A percentile compares a stretch with the other conserved stretches of the same genome.
phyloP scores from a whole-genome alignment of 768 basidiomycete species.

The Tylopilus balloui region DNA sequence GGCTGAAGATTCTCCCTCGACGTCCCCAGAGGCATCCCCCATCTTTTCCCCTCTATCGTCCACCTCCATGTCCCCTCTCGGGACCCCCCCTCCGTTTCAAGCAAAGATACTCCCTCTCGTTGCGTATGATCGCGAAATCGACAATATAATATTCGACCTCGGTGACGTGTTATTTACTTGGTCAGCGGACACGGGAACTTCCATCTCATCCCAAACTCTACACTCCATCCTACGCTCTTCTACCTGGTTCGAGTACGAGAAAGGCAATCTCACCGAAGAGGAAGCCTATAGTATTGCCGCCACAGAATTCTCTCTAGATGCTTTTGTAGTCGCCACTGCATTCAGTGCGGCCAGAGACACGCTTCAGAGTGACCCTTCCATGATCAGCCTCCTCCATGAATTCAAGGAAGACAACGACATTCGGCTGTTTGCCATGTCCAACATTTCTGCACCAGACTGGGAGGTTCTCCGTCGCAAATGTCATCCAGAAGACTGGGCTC shows the following conservation, averaged over 20 bases:
- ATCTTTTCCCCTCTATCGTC: background rate
- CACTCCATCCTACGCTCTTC: conserved; percentile 13
- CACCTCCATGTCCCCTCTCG: conserved; percentile 1
- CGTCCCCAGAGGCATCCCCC: background rate
- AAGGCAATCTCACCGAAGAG: conserved; percentile 14
- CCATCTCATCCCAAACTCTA: conserved; percentile 11
- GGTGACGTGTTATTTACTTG: conserved; percentile 23
- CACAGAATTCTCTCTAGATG: conserved; percentile 15
- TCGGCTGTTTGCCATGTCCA: conserved; percentile 22
- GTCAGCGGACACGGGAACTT: conserved; percentile 14
- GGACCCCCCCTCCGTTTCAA: conserved; percentile 1
- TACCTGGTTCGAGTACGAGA: conserved; percentile 23
- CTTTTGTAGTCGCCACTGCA: conserved; percentile 7
- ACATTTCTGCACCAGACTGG: conserved; percentile 21
- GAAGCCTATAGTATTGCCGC: conserved; percentile 7
- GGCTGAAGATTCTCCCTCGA: background rate
- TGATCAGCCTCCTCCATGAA: conserved; percentile 15
- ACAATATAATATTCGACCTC: conserved; percentile 22
- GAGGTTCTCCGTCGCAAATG: conserved; percentile 15
- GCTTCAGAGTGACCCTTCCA: conserved; percentile 10
- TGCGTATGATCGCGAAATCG: conserved; percentile 12
- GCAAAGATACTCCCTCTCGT: background rate
- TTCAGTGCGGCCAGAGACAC: conserved; percentile 5
- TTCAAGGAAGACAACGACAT: conserved; percentile 7
- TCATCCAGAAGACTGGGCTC: conserved; percentile 13